Evolutionary conservation across 208 protist genomes (phyloP).

Genomic region (Blastocrithidia nonstop): DNA sequence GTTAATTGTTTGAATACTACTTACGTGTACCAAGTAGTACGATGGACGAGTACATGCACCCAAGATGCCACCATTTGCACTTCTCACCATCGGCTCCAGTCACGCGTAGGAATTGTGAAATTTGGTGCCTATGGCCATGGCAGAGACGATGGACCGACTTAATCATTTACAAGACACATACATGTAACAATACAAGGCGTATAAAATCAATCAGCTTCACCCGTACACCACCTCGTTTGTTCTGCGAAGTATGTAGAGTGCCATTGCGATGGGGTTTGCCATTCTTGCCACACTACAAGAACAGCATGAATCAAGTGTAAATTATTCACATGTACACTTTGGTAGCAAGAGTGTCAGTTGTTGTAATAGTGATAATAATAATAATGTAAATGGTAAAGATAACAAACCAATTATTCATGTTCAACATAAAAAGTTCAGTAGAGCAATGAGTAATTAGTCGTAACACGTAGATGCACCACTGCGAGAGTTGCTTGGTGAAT

Average conservation of each 20-base stretch:
- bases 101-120: slow-evolving; percentile 55
- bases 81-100: slow-evolving; percentile 45
- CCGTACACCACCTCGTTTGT: slow-evolving; percentile 47
- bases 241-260: slow-evolving; percentile 17
- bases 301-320: too few species aligned
- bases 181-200: slow-evolving; percentile 29
- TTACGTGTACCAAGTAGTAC: slow-evolving; percentile 30
- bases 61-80: slow-evolving; percentile 45
- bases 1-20: slow-evolving; percentile 11
- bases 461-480: slow-evolving; percentile 39
- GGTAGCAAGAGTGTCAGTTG: too few species aligned
- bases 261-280: slow-evolving; percentile 42
- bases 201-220: slow-evolving; percentile 52
- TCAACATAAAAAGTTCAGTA: too few species aligned
- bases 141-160: slow-evolving; percentile 27
- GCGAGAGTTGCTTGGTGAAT: slow-evolving; percentile 32
- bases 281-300: slow-evolving; percentile 42
- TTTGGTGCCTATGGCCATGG: slow-evolving; percentile 39
- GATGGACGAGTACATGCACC: slow-evolving; percentile 37
- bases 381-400: too few species aligned
- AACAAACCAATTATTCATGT: too few species aligned
- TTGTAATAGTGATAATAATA: too few species aligned
- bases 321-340: too few species aligned
- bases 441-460: too few species aligned
- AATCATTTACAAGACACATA: slow-evolving; percentile 10